phyloP scores from a whole-genome alignment of 2,329 filamentous ascomycete species.

The Fusarium pininemorale region DNA sequence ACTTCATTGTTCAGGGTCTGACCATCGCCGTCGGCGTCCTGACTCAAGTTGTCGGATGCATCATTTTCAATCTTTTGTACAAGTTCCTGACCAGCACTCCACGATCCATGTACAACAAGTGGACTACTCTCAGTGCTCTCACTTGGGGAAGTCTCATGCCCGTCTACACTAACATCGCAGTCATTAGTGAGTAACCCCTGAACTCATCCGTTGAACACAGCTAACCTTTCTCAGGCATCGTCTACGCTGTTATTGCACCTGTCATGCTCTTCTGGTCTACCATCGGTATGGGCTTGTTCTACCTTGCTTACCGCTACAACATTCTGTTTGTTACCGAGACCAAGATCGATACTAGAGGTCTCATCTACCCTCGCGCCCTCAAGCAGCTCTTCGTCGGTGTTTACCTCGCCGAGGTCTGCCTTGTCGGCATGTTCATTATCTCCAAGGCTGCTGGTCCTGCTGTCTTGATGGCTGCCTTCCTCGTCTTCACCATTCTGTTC shows the following conservation, averaged over 20 bases:
- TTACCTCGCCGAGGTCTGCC: constrained; percentile 80
- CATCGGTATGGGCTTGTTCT: constrained; percentile 80
- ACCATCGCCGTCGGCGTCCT: constrained; percentile 78
- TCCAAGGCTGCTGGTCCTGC: constrained; percentile 73
- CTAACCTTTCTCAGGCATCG: constrained; percentile 61
- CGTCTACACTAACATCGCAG: constrained; percentile 76
- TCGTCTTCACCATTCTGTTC: constrained; percentile 80
- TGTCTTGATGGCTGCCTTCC: constrained; percentile 77
- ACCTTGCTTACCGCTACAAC: constrained; percentile 88
- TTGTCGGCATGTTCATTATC: constrained; percentile 84
- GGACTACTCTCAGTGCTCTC: constrained; percentile 72
- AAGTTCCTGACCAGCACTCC: constrained; percentile 80
- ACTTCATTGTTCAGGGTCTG: constrained; percentile 87
- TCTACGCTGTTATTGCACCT: constrained; percentile 85
- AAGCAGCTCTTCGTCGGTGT: constrained; percentile 86
- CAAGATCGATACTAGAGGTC: constrained; percentile 85
- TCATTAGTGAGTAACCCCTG: constrained; percentile 63
- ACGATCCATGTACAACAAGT: constrained; percentile 79
- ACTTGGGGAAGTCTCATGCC: constrained; percentile 83
- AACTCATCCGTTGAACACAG: too few species aligned
- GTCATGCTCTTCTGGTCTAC: constrained; percentile 83
- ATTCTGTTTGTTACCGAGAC: constrained; percentile 83
- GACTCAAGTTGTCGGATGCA: constrained; percentile 71
- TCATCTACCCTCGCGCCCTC: constrained; percentile 86
- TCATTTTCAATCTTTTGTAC: constrained; percentile 74